Evolutionary conservation across 2,329 filamentous ascomycete genomes (phyloP).

Genomic region (Alternaria atra): DNA sequence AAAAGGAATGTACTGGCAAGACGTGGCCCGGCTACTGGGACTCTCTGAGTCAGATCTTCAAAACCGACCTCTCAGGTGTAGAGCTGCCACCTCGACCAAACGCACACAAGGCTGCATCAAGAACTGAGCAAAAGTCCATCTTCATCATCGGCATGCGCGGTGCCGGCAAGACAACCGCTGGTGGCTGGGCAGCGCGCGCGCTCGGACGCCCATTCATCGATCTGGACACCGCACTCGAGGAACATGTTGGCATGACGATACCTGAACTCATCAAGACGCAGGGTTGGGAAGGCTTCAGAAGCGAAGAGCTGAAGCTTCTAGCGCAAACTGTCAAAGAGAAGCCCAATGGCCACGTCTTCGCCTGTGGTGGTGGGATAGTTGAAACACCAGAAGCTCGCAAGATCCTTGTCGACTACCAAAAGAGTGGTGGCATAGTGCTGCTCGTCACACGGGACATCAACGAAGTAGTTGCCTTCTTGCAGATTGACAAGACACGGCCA

Average conservation of each 20-base stretch:
- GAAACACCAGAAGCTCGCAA: conserved; percentile 83
- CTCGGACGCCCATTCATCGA: conserved; percentile 83
- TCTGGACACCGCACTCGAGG: conserved; percentile 87
- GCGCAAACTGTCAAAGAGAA: conserved; percentile 78
- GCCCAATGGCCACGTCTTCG: conserved; percentile 80
- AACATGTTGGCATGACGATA: conserved; percentile 75
- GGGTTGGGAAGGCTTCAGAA: conserved; percentile 90
- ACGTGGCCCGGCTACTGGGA: conserved; percentile 99
- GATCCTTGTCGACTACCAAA: conserved; percentile 76
- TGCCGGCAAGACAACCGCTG: conserved; percentile 94
- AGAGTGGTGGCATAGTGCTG: conserved; percentile 82
- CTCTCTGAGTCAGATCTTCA: conserved; percentile 79
- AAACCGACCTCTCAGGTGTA: conserved; percentile 77
- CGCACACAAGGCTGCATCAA: conserved; percentile 34
- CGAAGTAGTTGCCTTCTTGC: conserved; percentile 86
- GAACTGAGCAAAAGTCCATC: conserved; percentile 69
- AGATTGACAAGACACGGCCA: conserved; percentile 87
- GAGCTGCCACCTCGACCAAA: conserved; percentile 60
- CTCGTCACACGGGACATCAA: conserved; percentile 88
- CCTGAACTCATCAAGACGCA: conserved; percentile 80
- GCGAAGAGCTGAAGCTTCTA: conserved; percentile 78
- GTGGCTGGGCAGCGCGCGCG: conserved; percentile 80
- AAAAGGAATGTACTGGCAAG: conserved; percentile 93
- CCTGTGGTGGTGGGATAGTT: conserved; percentile 92
- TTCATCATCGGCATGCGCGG: conserved; percentile 98